Conservation (phyloP, 306 rosid species). For the Cajanus cajan region DNA sequence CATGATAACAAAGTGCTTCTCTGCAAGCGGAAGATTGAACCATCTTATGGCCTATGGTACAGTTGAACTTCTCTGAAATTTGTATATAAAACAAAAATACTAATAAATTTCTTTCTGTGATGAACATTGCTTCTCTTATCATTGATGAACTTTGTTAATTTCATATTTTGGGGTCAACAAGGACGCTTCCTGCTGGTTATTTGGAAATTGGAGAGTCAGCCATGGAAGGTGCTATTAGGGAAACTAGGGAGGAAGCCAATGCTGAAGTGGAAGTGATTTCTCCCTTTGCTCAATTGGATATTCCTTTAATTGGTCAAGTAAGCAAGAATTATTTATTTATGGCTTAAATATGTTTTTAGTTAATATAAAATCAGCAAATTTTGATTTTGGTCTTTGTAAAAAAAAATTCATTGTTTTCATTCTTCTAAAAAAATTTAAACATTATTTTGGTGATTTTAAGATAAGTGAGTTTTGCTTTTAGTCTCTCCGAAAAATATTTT, state of each 20-base stretch:
- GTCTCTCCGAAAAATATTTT: too few relatives aligned
- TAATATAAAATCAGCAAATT: too few relatives aligned
- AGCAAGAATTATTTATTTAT: slow-evolving; percentile 9
- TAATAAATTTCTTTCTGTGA: background rate
- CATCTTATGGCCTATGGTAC: slow-evolving; percentile 84
- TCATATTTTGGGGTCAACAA: slow-evolving; percentile 30
- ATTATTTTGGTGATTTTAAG: too few relatives aligned
- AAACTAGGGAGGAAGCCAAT: slow-evolving; percentile 84
- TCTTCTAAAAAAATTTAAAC: too few relatives aligned
- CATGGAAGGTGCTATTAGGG: slow-evolving; percentile 83
- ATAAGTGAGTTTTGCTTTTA: too few relatives aligned
- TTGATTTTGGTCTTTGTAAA: too few relatives aligned
- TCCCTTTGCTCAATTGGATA: slow-evolving; percentile 79
- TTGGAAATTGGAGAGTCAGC: slow-evolving; percentile 85
- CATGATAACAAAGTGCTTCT: slow-evolving; percentile 71
- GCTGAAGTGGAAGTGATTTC: slow-evolving; percentile 76
- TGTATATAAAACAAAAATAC: background rate
- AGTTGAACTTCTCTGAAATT: slow-evolving; percentile 8
- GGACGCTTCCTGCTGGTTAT: slow-evolving; percentile 91
- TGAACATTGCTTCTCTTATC: slow-evolving; percentile 25
- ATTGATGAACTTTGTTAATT: slow-evolving; percentile 1
- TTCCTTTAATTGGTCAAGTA: slow-evolving; percentile 83
- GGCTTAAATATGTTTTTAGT: background rate
- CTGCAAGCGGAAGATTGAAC: slow-evolving; percentile 89
- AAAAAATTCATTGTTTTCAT: too few relatives aligned